Evolutionary conservation across 2,329 filamentous ascomycete genomes (phyloP).

Genomic region (Cercospora berteroae): DNA sequence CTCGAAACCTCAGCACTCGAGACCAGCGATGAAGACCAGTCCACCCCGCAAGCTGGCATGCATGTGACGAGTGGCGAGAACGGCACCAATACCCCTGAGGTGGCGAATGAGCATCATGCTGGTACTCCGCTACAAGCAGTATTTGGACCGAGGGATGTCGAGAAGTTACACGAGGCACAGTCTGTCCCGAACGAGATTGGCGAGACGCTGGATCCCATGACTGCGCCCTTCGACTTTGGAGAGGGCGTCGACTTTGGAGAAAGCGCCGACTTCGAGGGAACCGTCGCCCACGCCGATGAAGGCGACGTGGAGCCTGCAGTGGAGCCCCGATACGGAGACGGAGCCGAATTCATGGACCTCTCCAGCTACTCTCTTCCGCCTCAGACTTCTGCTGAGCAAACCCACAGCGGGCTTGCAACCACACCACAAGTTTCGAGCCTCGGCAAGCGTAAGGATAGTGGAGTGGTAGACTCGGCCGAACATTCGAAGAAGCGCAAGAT

Average conservation of each 20-base stretch:
- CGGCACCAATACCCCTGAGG: neutral
- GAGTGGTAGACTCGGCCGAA: neutral
- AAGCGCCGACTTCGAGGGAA: neutral
- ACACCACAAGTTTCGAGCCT: slow-evolving; percentile 1
- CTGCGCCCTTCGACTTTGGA: slow-evolving; percentile 16
- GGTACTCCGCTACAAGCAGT: neutral
- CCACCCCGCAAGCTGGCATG: neutral
- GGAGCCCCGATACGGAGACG: neutral
- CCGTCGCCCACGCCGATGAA: neutral
- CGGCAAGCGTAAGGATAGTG: slow-evolving; percentile 26
- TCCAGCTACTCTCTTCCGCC: neutral
- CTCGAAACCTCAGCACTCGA: neutral
- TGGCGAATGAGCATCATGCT: neutral
- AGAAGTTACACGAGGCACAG: slow-evolving; percentile 12
- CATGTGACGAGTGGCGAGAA: neutral
- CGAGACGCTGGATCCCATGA: slow-evolving; percentile 14
- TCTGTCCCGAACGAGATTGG: neutral
- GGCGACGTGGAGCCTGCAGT: neutral
- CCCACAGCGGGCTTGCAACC: neutral
- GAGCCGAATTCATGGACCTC: neutral
- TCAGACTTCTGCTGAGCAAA: neutral
- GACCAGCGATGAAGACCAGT: neutral
- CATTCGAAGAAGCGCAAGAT: slow-evolving; percentile 15
- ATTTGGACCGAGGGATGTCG: slow-evolving; percentile 14
- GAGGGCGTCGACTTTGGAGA: slow-evolving; percentile 10